Evolutionary conservation across 345 rosid genomes (phyloP).

Genomic region (Citropsis articulata): DNA sequence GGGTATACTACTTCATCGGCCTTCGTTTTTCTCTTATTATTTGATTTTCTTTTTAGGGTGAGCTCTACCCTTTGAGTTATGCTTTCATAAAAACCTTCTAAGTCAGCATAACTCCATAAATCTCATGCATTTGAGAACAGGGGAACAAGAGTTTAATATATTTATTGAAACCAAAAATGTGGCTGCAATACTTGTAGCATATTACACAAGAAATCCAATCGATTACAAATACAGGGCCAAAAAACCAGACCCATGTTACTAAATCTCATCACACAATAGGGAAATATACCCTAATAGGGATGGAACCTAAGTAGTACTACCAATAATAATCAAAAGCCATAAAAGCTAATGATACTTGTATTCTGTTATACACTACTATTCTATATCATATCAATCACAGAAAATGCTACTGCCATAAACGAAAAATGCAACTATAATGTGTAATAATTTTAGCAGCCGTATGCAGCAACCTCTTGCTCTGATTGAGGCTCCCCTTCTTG

Average conservation of each 20-base stretch:
- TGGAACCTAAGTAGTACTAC: constrained; percentile 39
- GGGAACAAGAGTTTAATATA: background rate
- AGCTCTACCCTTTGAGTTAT: no score
- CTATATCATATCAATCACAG: background rate
- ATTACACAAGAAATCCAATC: constrained; percentile 8
- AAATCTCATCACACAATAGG: constrained; percentile 66
- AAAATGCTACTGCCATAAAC: background rate
- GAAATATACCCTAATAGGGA: constrained; percentile 63
- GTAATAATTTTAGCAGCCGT: constrained; percentile 34
- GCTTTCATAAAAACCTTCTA: background rate
- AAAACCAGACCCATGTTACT: constrained; percentile 14
- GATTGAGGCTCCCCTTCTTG: constrained; percentile 68
- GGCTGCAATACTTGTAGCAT: background rate
- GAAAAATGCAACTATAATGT: background rate
- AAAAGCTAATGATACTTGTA: constrained; percentile 7
- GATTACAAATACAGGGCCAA: constrained; percentile 15
- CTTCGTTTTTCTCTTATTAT: background rate
- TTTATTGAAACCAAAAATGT: background rate
- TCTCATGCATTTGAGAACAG: background rate
- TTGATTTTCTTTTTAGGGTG: background rate
- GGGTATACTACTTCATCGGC: background rate
- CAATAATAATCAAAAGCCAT: constrained; percentile 14
- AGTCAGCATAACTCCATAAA: background rate
- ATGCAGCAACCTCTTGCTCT: constrained; percentile 28
- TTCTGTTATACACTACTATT: background rate